Evolutionary conservation across 2,329 filamentous ascomycete species (phyloP).

Genomic region (Scedosporium boydii): DNA sequence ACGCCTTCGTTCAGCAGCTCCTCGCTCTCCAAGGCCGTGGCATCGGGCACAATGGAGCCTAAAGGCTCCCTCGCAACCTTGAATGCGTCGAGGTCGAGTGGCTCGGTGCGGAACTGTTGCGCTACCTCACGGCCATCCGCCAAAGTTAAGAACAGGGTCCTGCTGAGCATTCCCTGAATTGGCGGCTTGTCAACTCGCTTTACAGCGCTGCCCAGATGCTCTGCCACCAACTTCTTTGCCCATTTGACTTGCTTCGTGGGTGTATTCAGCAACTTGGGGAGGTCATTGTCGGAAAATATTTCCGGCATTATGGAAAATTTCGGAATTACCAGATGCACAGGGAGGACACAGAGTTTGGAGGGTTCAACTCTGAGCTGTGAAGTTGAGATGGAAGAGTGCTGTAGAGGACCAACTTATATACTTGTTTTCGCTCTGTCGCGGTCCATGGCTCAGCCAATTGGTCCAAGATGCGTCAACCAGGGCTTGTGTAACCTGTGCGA

Average conservation of each 20-base stretch:
- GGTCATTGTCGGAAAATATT: slow-evolving; percentile 10
- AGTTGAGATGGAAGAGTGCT: too few relatives aligned
- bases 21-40: background rate
- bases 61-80: background rate
- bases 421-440: too few relatives aligned
- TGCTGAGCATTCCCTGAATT: slow-evolving; percentile 19
- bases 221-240: slow-evolving; percentile 15
- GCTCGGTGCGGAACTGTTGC: background rate
- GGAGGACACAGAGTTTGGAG: too few relatives aligned
- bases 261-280: slow-evolving; percentile 16
- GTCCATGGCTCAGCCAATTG: too few relatives aligned
- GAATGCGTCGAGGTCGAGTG: background rate
- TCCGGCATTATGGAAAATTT: slow-evolving; percentile 5
- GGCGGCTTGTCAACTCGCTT: slow-evolving; percentile 16
- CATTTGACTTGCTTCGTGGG: slow-evolving; percentile 16
- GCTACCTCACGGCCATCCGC: background rate
- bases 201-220: slow-evolving; percentile 15
- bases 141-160: slow-evolving; percentile 15
- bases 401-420: too few relatives aligned
- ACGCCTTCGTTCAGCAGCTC: background rate
- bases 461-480: too few relatives aligned
- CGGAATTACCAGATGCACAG: too few relatives aligned
- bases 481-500: too few relatives aligned
- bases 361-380: too few relatives aligned
- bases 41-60: background rate